These are phyloP conservation scores for Dothideomycetes sp. DNA, from an alignment of 2,329 filamentous ascomycete genomes.

Conservation along the genomic window DNA sequence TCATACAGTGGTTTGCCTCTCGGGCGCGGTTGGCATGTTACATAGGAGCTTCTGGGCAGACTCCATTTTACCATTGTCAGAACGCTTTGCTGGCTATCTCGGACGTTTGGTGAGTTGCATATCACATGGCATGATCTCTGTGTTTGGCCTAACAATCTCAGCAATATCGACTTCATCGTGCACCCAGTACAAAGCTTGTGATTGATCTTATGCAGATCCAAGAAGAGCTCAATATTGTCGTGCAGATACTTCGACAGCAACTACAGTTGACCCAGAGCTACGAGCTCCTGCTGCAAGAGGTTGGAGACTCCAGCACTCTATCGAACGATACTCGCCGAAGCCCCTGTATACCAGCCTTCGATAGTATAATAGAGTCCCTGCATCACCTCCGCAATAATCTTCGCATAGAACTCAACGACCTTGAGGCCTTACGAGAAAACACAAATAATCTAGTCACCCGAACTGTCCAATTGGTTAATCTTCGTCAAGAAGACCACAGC, in stretches of 20 bases:
- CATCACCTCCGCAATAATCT: slow-evolving; percentile 21
- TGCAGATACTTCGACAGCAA: slow-evolving; percentile 32
- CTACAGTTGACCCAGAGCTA: slow-evolving; percentile 25
- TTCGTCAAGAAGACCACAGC: slow-evolving; percentile 33
- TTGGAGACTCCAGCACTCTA: neutral
- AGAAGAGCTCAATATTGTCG: slow-evolving; percentile 33
- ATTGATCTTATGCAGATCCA: slow-evolving; percentile 34
- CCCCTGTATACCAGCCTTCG: neutral
- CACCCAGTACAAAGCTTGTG: slow-evolving; percentile 31
- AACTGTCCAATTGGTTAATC: slow-evolving; percentile 34
- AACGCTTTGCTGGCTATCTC: slow-evolving; percentile 31
- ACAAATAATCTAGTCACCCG: slow-evolving; percentile 31
- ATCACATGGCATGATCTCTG: too few relatives aligned
- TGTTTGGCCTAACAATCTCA: neutral
- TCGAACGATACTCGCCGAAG: neutral
- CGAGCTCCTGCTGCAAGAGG: slow-evolving; percentile 8
- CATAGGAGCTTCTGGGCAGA: slow-evolving; percentile 33
- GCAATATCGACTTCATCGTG: slow-evolving; percentile 30
- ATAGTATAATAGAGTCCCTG: neutral
- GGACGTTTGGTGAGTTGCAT: slow-evolving; percentile 22
- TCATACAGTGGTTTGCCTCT: slow-evolving; percentile 27
- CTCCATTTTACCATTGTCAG: slow-evolving; percentile 28
- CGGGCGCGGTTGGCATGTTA: slow-evolving; percentile 31
- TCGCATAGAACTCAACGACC: slow-evolving; percentile 27
- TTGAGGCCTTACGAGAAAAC: slow-evolving; percentile 30